Evolutionary conservation across 345 rosid genomes (phyloP).

Genomic region (Xanthoceras sorbifolium): DNA sequence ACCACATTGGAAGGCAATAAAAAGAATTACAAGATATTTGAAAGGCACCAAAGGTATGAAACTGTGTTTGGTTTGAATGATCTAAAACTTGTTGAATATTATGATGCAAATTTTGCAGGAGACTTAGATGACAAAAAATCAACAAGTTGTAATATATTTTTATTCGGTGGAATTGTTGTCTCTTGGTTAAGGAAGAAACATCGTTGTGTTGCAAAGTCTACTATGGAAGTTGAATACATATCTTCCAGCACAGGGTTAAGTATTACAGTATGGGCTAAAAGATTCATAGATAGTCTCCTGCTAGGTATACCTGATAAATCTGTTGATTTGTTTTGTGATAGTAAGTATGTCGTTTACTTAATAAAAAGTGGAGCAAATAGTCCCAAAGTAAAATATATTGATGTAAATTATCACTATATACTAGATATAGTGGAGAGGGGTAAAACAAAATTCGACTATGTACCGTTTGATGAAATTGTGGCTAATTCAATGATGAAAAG

Average conservation of each 20-base stretch:
- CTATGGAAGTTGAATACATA: neutral
- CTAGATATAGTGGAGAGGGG: too few species aligned
- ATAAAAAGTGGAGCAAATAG: too few species aligned
- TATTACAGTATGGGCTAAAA: too few species aligned
- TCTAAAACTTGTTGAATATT: neutral
- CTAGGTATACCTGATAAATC: too few species aligned
- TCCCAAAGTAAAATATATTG: too few species aligned
- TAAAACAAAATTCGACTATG: too few species aligned
- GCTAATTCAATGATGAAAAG: neutral
- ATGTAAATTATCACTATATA: too few species aligned
- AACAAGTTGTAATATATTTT: neutral
- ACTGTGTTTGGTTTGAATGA: neutral
- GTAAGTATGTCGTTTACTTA: too few species aligned
- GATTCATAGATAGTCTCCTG: too few species aligned
- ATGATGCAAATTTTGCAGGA: neutral
- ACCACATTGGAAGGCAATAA: neutral
- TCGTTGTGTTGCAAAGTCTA: neutral
- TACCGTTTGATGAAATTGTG: neutral
- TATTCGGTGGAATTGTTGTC: neutral
- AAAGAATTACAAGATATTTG: neutral
- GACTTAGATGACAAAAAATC: neutral
- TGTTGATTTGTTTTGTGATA: too few species aligned
- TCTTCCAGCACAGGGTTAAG: neutral
- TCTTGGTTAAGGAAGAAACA: neutral
- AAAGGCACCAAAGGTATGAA: neutral